Base-by-base conservation (phyloP, 2,329 filamentous ascomycete species). In the Colletotrichum plurivorum region DNA sequence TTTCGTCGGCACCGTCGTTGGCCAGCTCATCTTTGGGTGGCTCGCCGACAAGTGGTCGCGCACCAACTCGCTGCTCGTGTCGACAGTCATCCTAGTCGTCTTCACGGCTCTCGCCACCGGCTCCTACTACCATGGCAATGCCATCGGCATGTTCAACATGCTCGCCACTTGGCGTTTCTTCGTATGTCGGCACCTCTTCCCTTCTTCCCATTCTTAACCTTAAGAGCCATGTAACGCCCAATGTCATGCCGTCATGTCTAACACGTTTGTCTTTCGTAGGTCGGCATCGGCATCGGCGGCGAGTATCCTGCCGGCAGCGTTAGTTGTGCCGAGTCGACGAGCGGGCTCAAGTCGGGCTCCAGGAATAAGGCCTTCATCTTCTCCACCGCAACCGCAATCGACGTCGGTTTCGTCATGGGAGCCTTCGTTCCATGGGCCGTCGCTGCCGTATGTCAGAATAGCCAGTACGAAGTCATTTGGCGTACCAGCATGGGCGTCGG, bases 361-460 rank as follows among this genome's bases (percentile, higher is more conserved):
- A 87, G 95, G n/a, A 95, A 98, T 77, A 87, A 92, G 46, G 97
- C 94, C 94, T 98, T 95, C 77, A 93, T 95, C 74, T 85, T 97
- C 72, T 97, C 96, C 79, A 97, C 93, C 54, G 97, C 97, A 79
- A 89, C 92, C 25, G 93, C 94, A 84, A 97, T 97, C 69, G 93
- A 97, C 76, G 88, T 81, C 76, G 94, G 93, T 1, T 97, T 97
- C 72, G 92, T 97, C 2, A 84, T 95, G 63, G 91, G 93, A 9
- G 91, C 60, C 51, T 71, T 27, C 36, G 55, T 69, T 46, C 48
- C 59, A 77, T 79, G 87, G 41, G 83, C 88, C 43, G 85, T 89
- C 18, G 86, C 87, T 0, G 87, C 85, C 77, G 90, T 77, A 76
- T 91, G 82, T 67, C 77, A 84, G 46, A 86, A 88, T 73, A 80